Percentiles rank a stretch among this genome's conserved stretches.
Evolutionary conservation across 768 basidiomycete genomes (phyloP).

Genomic region (Tubosaeta brunneosetosa): DNA sequence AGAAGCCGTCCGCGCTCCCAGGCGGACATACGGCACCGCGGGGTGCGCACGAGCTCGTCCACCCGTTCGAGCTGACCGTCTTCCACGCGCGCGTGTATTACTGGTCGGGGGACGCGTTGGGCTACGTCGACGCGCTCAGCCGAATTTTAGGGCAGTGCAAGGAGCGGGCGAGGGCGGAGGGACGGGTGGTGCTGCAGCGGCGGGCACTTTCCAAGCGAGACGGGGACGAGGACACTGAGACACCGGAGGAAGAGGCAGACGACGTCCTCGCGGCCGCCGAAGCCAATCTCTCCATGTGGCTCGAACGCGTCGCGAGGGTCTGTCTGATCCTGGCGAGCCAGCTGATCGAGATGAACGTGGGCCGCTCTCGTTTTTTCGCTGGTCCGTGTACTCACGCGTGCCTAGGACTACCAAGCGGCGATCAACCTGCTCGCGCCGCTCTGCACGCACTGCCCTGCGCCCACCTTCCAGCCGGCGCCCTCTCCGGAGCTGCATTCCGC

Average conservation of each 20-base stretch:
- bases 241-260: constrained; percentile 3
- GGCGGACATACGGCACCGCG: not conserved
- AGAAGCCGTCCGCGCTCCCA: constrained; percentile 11
- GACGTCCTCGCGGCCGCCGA: constrained; percentile 24
- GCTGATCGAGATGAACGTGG: constrained; percentile 79
- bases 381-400: not conserved
- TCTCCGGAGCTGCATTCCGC: constrained; percentile 63
- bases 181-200: constrained; percentile 15
- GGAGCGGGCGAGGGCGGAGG: constrained; percentile 38
- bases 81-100: constrained; percentile 72
- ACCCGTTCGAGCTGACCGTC: constrained; percentile 54
- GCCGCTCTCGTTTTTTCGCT: constrained; percentile 1
- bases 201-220: not conserved
- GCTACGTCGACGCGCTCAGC: constrained; percentile 70
- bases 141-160: constrained; percentile 62
- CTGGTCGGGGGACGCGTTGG: constrained; percentile 78
- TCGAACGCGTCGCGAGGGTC: constrained; percentile 72
- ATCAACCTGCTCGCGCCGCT: constrained; percentile 64
- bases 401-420: constrained; percentile 69
- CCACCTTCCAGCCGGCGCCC: constrained; percentile 14
- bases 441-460: constrained; percentile 36
- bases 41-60: constrained; percentile 9
- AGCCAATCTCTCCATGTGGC: constrained; percentile 64
- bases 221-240: not conserved
- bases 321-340: constrained; percentile 77